Evolutionary conservation across 1,284 basidiomycete species (phyloP).

Genomic region (Ustilago hordei): DNA sequence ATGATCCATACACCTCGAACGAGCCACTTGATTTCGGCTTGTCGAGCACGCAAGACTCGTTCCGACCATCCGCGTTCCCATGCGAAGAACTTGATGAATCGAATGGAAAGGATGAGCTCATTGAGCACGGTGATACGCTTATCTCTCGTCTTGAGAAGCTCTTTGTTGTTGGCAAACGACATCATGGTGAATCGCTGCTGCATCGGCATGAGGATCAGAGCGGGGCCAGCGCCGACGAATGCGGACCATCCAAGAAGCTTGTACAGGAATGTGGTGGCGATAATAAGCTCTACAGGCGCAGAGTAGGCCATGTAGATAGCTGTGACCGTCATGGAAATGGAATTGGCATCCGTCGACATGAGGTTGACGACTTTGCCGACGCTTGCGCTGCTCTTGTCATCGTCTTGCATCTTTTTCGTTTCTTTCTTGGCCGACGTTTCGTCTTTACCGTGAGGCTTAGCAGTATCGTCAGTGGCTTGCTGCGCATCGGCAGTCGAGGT

Average conservation of each 20-base stretch:
- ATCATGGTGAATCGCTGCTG: conserved; percentile 37
- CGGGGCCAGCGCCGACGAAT: conserved; percentile 42
- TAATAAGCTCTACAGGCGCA: conserved; percentile 49
- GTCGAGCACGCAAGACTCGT: conserved; percentile 27
- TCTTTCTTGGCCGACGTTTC: conserved; percentile 5
- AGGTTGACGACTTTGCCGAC: conserved; percentile 52
- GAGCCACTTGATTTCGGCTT: conserved; percentile 37
- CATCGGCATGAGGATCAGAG: conserved; percentile 44
- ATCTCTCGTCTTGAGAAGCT: conserved; percentile 36
- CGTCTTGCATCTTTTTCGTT: conserved; percentile 14
- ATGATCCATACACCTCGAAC: conserved; percentile 12
- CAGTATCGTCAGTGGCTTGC: conserved; percentile 71
- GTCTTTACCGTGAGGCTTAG: conserved; percentile 34
- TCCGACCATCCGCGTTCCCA: conserved; percentile 51
- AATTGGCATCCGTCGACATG: conserved; percentile 39
- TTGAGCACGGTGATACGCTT: conserved; percentile 45
- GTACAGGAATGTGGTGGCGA: conserved; percentile 51
- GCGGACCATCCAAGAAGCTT: conserved; percentile 56
- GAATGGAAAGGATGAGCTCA: conserved; percentile 51
- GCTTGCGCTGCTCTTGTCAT: conserved; percentile 30
- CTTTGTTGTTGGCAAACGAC: conserved; percentile 19
- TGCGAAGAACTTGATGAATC: conserved; percentile 62
- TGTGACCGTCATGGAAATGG: conserved; percentile 17
- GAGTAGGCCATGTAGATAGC: conserved; percentile 34
- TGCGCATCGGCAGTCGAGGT: conserved; percentile 71